A percentile compares a stretch with the other conserved stretches of the same genome.
phyloP scores from a whole-genome alignment of 768 basidiomycete genomes.

The Mycena rosella region DNA sequence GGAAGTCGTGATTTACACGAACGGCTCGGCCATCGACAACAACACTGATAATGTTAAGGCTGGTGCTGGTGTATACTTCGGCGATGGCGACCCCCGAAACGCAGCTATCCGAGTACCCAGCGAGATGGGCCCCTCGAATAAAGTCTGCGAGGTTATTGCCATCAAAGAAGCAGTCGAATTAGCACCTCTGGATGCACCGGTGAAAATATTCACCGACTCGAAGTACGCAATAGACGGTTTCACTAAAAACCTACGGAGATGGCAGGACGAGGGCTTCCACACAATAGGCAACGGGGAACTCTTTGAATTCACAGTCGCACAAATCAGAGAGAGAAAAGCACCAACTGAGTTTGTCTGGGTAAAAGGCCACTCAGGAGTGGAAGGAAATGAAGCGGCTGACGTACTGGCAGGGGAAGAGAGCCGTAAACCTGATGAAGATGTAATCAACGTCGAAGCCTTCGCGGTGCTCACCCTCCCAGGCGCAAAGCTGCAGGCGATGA shows the following conservation, averaged over 20 bases:
- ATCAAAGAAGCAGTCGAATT: too few species aligned
- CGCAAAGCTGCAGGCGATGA: too few species aligned
- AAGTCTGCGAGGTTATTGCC: too few species aligned
- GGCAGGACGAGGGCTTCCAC: slow-evolving; percentile 47
- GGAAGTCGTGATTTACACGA: slow-evolving; percentile 28
- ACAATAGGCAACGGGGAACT: slow-evolving; percentile 29
- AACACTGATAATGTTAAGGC: slow-evolving; percentile 19
- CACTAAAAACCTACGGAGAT: slow-evolving; percentile 32
- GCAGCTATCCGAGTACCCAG: too few species aligned
- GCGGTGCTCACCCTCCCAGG: too few species aligned
- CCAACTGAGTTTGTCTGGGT: slow-evolving; percentile 41
- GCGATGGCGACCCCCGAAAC: too few species aligned
- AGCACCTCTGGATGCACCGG: too few species aligned
- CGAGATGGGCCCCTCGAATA: too few species aligned
- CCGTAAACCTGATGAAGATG: neutral
- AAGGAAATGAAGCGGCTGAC: slow-evolving; percentile 42
- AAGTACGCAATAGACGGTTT: slow-evolving; percentile 39
- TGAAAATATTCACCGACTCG: slow-evolving; percentile 35
- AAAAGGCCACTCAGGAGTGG: slow-evolving; percentile 41
- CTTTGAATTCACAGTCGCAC: slow-evolving; percentile 11
- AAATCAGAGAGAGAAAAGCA: slow-evolving; percentile 30
- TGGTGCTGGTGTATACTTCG: too few species aligned
- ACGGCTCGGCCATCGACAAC: slow-evolving; percentile 43
- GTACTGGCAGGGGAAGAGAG: slow-evolving; percentile 37
- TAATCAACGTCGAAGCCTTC: too few species aligned